Evolutionary conservation across 768 basidiomycete species (phyloP), one percentile per base, ranked within the genome.

Genomic region (Cystobasidiopsis lactophilus): DNA sequence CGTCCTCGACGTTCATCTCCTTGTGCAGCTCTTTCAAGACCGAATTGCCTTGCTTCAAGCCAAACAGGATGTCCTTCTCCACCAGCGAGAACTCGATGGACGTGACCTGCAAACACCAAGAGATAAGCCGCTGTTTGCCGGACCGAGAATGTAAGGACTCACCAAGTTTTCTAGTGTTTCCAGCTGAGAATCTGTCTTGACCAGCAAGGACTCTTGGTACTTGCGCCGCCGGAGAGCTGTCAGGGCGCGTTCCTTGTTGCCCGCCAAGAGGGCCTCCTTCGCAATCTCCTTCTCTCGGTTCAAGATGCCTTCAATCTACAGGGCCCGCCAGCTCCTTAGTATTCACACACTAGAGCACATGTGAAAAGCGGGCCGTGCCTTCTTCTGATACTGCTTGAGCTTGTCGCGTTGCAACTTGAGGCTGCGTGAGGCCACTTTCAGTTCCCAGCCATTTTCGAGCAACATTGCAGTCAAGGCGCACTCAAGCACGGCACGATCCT

Each of bases 341-440:
- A 11, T 23, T 23, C 47, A 29, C 14, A 16, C n/a, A n/a, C n/a
- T n/a, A n/a, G n/a, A n/a, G n/a, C n/a, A n/a, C n/a, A n/a, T n/a
- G 18, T 48, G 50, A 43, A 24, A 47, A 44, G 49, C 23, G 3
- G 14, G 1, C 40, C 72, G 27, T 53, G 84, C 91, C 75, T 80
- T 80, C 71, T 79, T 85, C 74, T 91, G 93, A 64, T 96, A 98
- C 65, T 89, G 84, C 65, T 76, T 81, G 56, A 98, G 69, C 66
- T 89, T 95, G 69, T 98, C 93, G 31, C 93, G 75, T 66, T 98
- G 93, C 43, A 93, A 67, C 68, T 98, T 96, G 59, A 98, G 74
- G 65, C 91, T 95, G 66, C 60, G 58, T 60, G 51, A 26, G 65
- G 50, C 18, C 29, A 14, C 2, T 18, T 9, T 19, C 16, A 18